Conservation (phyloP, 805 yeast genomes). For the Cyberlindnera mississippiensis region DNA sequence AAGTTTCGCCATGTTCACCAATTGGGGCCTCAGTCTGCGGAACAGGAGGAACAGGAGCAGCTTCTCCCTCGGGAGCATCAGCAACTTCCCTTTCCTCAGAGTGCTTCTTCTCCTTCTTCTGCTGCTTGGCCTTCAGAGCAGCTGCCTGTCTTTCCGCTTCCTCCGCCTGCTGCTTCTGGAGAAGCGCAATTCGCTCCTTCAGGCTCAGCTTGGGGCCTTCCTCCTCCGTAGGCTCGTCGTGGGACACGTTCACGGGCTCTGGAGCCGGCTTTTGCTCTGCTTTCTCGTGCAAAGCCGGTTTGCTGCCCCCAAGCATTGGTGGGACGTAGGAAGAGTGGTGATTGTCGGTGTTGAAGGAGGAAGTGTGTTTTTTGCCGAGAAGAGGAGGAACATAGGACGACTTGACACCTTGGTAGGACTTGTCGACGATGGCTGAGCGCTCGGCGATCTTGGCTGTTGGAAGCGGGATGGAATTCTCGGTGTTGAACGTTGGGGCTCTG, state of each 20-base stretch:
- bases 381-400: constrained; percentile 29
- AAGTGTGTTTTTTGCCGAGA: constrained; percentile 15
- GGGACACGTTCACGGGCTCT: constrained; percentile 17
- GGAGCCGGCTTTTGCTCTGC: constrained; percentile 30
- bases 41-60: no score
- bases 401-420: constrained; percentile 24
- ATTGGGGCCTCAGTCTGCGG: no score
- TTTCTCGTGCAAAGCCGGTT: constrained; percentile 9
- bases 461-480: constrained; percentile 10
- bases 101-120: constrained; percentile 40
- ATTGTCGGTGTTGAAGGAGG: constrained; percentile 9
- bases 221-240: constrained; percentile 38
- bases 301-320: constrained; percentile 21
- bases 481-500: constrained; percentile 7
- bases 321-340: constrained; percentile 28
- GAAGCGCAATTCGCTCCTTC: constrained; percentile 79
- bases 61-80: no score
- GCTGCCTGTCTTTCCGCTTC: constrained; percentile 72
- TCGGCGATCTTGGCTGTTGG: constrained; percentile 17
- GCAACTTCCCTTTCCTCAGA: no score
- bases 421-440: constrained; percentile 10
- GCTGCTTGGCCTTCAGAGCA: constrained; percentile 48
- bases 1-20: constrained; percentile 32
- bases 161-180: constrained; percentile 77
- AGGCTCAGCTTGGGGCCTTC: constrained; percentile 75